Conservation (phyloP, 1,139 yeast species). For the Eremothecium coryli region DNA sequence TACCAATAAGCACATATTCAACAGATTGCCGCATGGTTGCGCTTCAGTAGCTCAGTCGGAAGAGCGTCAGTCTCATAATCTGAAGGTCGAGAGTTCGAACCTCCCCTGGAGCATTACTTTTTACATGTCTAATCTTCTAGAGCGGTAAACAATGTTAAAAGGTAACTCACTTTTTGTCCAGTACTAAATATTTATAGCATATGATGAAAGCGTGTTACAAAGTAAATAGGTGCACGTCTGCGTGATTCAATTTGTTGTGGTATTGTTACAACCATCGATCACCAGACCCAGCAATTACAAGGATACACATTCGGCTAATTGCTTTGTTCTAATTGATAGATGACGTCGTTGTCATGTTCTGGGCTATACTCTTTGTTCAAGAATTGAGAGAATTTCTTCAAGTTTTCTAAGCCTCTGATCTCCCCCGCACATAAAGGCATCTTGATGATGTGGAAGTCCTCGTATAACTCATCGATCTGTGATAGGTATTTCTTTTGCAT, state of each 20-base stretch:
- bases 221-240: too few species aligned
- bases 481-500: conserved; percentile 93
- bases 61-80: conserved; percentile 40
- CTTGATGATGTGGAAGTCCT: conserved; percentile 89
- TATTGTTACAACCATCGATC: too few species aligned
- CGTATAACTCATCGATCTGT: conserved; percentile 89
- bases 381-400: conserved; percentile 66
- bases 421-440: conserved; percentile 92
- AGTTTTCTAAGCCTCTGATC: conserved; percentile 81
- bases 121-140: conserved; percentile 7
- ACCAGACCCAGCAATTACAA: background rate
- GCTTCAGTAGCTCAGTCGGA: conserved; percentile 39
- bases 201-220: background rate
- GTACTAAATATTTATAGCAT: background rate
- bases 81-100: conserved; percentile 40
- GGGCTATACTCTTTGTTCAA: conserved; percentile 66
- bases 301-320: background rate
- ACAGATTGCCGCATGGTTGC: too few species aligned
- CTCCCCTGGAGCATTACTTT: conserved; percentile 44
- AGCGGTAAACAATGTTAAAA: background rate
- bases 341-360: conserved; percentile 46
- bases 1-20: too few species aligned
- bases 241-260: too few species aligned
- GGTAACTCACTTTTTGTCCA: background rate
- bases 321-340: conserved; percentile 56